Conservation (phyloP, 2,329 filamentous ascomycete species). For the Fusarium euwallaceae region DNA sequence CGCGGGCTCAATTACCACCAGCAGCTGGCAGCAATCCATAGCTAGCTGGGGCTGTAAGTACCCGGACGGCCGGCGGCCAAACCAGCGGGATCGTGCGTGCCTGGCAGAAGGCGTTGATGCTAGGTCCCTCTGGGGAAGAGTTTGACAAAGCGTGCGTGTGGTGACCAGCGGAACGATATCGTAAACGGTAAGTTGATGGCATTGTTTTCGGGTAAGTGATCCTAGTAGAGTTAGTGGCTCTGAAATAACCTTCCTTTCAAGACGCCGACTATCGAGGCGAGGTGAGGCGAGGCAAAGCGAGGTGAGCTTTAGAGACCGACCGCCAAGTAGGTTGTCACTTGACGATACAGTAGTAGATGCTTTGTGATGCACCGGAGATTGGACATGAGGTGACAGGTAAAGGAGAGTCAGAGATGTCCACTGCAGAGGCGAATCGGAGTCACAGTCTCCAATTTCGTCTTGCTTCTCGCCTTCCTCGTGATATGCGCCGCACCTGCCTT, state of each 20-base stretch:
- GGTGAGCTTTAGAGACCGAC: background rate
- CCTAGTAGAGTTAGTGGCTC: slow-evolving; percentile 19
- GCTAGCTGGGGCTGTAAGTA: slow-evolving; percentile 3
- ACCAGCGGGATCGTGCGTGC: slow-evolving; percentile 34
- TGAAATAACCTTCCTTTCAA: background rate
- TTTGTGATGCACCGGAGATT: background rate
- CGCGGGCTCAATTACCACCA: slow-evolving; percentile 25
- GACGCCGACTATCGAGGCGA: background rate
- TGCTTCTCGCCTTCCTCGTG: slow-evolving; percentile 7
- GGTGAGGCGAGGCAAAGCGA: background rate
- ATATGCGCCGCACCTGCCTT: slow-evolving; percentile 17
- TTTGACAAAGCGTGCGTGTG: background rate
- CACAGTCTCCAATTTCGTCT: background rate
- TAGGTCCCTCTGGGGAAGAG: slow-evolving; percentile 1
- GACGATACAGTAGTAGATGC: background rate
- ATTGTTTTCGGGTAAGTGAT: slow-evolving; percentile 2
- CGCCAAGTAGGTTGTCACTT: background rate
- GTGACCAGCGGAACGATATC: slow-evolving; percentile 20
- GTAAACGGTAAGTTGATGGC: slow-evolving; percentile 23
- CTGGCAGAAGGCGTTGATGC: slow-evolving; percentile 27
- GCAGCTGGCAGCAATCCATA: slow-evolving; percentile 18
- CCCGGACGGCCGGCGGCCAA: slow-evolving; percentile 16
- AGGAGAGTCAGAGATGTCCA: background rate
- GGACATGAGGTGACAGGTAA: background rate
- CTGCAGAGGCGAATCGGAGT: background rate